Base-by-base conservation (phyloP, 257 asterid species). In the Leptodermis oblonga region DNA sequence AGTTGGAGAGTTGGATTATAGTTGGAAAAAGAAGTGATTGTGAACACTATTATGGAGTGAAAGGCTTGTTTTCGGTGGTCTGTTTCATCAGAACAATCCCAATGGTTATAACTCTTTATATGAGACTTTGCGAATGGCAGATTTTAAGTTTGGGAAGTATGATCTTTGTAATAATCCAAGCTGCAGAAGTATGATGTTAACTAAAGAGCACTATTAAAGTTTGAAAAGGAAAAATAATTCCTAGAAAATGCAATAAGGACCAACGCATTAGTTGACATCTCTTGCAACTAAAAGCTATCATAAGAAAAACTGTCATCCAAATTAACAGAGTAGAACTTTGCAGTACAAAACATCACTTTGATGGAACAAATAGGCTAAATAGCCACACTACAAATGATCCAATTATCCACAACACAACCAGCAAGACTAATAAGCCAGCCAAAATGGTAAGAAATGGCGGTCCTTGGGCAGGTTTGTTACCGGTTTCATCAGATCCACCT, bases 391-490 rank as follows among this genome's bases (percentile, higher is more conserved):
- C 66, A 52, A 88, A 12, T 59, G 89, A 88, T 80, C 88, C 85
- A 37, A 88, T 17, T 66, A 70, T 64, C 88, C 90, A 90, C 73
- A 75, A 69, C 52, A 82, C 54, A 22, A 63, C 42, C 36, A 69
- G 41, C 76, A 90, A 81, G 73, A 88, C 88, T 22, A 86, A 25
- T n/a, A 88, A 23, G 52, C 96, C 94, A 72, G 94, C 96, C 84
- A 86, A 77, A 72, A 90, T 83, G 77, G 94, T 90, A 73, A 84
- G 95, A 70, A 90, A 62, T 7, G 96, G 94, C 48, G 94, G 97
- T 36, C 88, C 85, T 39, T 67, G 51, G 33, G 85, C 74, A 55
- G 65, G 58, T 56, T 77, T 81, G 51, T 55, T 65, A 45, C 68
- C 73, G 6, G 76, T 39, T 31, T 48, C 80, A 1, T 83, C 72